Evolutionary conservation across 2,329 filamentous ascomycete species (phyloP).

Genomic region (Aphanocladium album): DNA sequence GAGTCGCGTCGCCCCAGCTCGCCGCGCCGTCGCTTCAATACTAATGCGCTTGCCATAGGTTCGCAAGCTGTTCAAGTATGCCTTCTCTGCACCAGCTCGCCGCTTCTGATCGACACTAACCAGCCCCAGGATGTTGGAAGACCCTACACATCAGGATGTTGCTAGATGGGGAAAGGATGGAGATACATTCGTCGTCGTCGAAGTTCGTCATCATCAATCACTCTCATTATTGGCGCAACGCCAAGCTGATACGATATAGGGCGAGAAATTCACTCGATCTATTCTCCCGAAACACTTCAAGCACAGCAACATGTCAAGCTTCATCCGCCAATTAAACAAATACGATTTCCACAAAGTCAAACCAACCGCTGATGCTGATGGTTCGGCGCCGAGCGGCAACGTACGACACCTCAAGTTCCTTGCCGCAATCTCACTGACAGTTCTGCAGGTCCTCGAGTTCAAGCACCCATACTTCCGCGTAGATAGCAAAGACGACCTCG

Average conservation of each 20-base stretch:
- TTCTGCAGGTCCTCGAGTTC: slow-evolving; percentile 59
- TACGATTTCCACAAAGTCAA: slow-evolving; percentile 99
- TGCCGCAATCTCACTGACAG: slow-evolving; percentile 43
- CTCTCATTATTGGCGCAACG: background rate
- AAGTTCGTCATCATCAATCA: slow-evolving; percentile 54
- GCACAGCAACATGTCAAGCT: slow-evolving; percentile 97
- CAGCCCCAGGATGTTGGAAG: slow-evolving; percentile 80
- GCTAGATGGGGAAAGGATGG: slow-evolving; percentile 94
- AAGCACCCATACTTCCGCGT: slow-evolving; percentile 94
- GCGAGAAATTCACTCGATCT: slow-evolving; percentile 95
- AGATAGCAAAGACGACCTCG: slow-evolving; percentile 92
- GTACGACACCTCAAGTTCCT: slow-evolving; percentile 35
- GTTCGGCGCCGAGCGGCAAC: slow-evolving; percentile 31
- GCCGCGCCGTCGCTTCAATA: slow-evolving; percentile 2
- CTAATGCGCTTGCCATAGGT: slow-evolving; percentile 55
- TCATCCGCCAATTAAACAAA: slow-evolving; percentile 92
- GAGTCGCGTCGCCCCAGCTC: slow-evolving; percentile 37
- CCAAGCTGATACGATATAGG: slow-evolving; percentile 47
- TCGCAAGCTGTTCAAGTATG: slow-evolving; percentile 96
- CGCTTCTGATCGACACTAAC: slow-evolving; percentile 14
- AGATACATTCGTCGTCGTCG: slow-evolving; percentile 93
- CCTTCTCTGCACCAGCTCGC: slow-evolving; percentile 18
- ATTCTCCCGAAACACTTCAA: slow-evolving; percentile 99
- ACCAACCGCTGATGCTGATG: slow-evolving; percentile 33
- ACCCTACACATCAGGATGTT: slow-evolving; percentile 84